Percentiles rank a stretch among this genome's conserved stretches.
Conservation (phyloP, 495 filamentous ascomycete genomes). For the Penicillium pancosmium region DNA sequence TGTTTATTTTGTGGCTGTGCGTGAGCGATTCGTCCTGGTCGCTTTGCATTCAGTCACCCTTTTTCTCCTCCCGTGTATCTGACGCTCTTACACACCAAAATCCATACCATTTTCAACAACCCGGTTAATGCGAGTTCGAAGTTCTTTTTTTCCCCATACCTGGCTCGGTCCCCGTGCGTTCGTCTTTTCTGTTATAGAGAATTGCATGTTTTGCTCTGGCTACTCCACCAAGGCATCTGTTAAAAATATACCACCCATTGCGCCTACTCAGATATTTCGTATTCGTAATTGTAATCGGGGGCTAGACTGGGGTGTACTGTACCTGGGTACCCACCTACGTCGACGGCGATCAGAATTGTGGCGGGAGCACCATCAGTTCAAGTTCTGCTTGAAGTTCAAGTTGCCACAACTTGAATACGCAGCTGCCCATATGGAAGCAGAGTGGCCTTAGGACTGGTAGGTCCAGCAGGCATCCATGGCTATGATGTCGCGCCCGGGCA, state of each 20-base stretch:
- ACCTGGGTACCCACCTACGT: no score
- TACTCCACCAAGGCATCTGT: conserved; percentile 29
- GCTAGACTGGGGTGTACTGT: no score
- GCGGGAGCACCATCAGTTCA: no score
- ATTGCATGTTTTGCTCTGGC: conserved; percentile 35
- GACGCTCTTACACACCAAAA: conserved; percentile 45
- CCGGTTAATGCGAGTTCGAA: conserved; percentile 21
- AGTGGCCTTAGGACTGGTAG: no score
- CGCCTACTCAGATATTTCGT: conserved; percentile 8
- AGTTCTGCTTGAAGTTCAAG: no score
- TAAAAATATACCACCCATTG: conserved; percentile 20
- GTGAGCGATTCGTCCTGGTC: conserved; percentile 32
- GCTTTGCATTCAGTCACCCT: conserved; percentile 19
- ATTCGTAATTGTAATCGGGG: not conserved
- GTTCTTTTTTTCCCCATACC: conserved; percentile 3
- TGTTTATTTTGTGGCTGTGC: not conserved
- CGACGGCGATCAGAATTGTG: no score
- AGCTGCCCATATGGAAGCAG: no score
- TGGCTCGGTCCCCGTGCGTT: not conserved
- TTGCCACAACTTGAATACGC: no score
- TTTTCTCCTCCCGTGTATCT: conserved; percentile 39
- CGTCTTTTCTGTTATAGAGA: conserved; percentile 25
- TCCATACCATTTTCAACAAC: conserved; percentile 45
- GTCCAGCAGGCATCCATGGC: no score
- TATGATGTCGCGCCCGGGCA: no score